Evolutionary conservation across 1,139 yeast genomes (phyloP).

Genomic region (Nakaseomyces bracarensis): DNA sequence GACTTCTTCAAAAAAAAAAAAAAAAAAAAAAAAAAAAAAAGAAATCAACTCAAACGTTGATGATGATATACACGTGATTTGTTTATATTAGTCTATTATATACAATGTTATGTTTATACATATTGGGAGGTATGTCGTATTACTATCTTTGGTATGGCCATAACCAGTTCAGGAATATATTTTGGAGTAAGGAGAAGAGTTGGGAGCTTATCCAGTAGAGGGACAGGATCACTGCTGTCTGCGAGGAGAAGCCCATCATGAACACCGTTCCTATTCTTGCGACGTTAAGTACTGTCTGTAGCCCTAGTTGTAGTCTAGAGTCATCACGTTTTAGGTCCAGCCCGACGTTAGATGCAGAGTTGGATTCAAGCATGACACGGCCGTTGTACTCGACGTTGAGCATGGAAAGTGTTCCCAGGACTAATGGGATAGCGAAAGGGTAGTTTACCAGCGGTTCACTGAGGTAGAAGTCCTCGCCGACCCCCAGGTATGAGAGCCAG

Average conservation of each 20-base stretch:
- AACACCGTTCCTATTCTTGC: constrained; percentile 70
- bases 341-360: constrained; percentile 29
- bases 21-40: no score
- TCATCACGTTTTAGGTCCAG: constrained; percentile 21
- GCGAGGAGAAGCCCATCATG: constrained; percentile 75
- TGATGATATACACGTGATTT: no score
- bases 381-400: constrained; percentile 75
- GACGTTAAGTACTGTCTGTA: constrained; percentile 44
- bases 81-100: not conserved
- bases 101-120: not conserved
- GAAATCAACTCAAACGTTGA: no score
- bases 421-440: constrained; percentile 49
- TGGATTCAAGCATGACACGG: constrained; percentile 40
- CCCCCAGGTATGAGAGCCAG: constrained; percentile 1
- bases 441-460: constrained; percentile 24
- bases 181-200: constrained; percentile 64
- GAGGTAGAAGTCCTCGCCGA: constrained; percentile 31
- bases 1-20: not conserved
- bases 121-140: no score
- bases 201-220: constrained; percentile 87
- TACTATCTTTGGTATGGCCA: constrained; percentile 40
- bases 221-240: constrained; percentile 75
- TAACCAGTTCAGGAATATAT: constrained; percentile 57
- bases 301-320: constrained; percentile 29
- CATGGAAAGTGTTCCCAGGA: constrained; percentile 61